Evolutionary conservation across 1,284 basidiomycete species (phyloP).

Genomic region (Cutaneotrichosporon cyanovorans): DNA sequence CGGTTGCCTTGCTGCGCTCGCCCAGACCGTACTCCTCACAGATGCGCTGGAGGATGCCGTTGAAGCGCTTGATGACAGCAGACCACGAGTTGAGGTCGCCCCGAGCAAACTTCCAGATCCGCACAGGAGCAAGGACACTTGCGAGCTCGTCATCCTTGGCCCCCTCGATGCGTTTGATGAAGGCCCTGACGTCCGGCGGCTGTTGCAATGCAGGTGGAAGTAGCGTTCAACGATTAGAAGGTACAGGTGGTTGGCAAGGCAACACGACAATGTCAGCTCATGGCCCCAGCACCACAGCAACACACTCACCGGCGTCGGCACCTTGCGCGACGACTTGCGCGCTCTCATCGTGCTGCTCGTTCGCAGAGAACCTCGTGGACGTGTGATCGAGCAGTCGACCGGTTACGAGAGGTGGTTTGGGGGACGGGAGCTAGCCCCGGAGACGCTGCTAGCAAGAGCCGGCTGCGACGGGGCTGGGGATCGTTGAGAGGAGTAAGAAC

Average conservation of each 20-base stretch:
- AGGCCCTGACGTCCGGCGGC: conserved; percentile 29
- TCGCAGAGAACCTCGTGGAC: too few species aligned
- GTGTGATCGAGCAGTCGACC: too few species aligned
- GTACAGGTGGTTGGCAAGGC: background rate
- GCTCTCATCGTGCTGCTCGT: conserved; percentile 30
- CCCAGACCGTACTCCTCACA: conserved; percentile 63
- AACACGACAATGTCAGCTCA: background rate
- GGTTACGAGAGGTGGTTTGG: background rate
- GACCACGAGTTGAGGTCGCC: conserved; percentile 97
- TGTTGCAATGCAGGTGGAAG: conserved; percentile 6
- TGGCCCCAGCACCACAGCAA: background rate
- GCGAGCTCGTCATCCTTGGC: conserved; percentile 27
- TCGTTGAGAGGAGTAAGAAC: too few species aligned
- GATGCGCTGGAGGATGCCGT: conserved; percentile 71
- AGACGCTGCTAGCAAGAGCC: conserved; percentile 1
- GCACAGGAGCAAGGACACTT: conserved; percentile 17
- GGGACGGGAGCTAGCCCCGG: background rate
- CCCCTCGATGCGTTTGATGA: conserved; percentile 26
- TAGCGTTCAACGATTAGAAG: background rate
- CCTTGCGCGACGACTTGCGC: conserved; percentile 34
- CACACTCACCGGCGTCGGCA: conserved; percentile 25
- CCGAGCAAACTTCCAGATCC: conserved; percentile 82
- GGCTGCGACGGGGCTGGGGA: conserved; percentile 1
- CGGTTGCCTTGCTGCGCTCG: conserved; percentile 1
- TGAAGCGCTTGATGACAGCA: conserved; percentile 90